Base-by-base conservation (phyloP, 495 filamentous ascomycete species). In the Lasiosphaeris hirsuta region DNA sequence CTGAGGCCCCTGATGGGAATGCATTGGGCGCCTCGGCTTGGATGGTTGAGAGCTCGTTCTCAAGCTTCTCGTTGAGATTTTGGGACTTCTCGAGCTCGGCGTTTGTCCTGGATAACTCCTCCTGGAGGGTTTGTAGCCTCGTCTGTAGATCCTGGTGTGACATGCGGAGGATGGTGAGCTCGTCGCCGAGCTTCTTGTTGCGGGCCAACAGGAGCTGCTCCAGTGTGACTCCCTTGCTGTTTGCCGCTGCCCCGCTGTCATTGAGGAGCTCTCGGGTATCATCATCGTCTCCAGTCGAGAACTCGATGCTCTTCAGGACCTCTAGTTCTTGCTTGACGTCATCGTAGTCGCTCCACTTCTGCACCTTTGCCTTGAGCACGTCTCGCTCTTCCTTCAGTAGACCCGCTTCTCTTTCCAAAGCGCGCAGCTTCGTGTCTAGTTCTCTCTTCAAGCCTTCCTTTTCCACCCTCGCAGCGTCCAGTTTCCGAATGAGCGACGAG, bases 241-340 rank as follows among this genome's bases (percentile, higher is more conserved):
- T 84, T 10, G 65, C 49, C 0, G 72, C 67, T 3, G 77, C 62
- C 6, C 84, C 85, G 62, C 83, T 60, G 46, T 60, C 64, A 56
- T 63, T 72, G 61, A 59, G 63, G 39, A 57, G 58, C 34, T 73
- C 80, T 36, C 62, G 63, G 2, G 63, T 68, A 6, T 89, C 87
- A 18, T 94, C 90, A 59, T 96, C 90, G 60, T 96, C 91, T 8
- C 89, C 90, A 0, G 90, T 89, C 0, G 92, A 85, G 65, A 98
- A 96, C 68, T 98, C 94, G 59, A 98, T 96, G 61, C 92, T 94
- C 85, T 96, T 96, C 62, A 98, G 82, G 45, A 98, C 91, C 62
- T 97, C 94, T 19, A 98, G 80, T 71, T 98, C 95, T 54, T 91
- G 86, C 67, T 94, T 96, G 44, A 98, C 86, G 58, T 97, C 92